phyloP scores from a whole-genome alignment of 371 early-diverging fungal genomes.

The Mortierella sp. region DNA sequence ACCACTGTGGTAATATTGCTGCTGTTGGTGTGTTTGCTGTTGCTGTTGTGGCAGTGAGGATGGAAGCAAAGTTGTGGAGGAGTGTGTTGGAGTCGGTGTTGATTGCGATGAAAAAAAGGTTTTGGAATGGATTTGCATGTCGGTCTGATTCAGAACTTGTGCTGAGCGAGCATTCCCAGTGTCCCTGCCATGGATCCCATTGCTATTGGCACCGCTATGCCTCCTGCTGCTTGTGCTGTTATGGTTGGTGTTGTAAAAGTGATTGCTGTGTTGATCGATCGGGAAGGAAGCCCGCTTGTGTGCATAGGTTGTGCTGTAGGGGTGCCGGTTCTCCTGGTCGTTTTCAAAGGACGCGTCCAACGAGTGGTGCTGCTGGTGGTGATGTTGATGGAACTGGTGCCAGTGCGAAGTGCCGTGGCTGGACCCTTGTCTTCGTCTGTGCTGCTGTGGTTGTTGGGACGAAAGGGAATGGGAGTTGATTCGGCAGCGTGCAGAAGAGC shows the following conservation, averaged over 20 bases:
- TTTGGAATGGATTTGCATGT: constrained; percentile 33
- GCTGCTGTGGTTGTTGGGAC: constrained; percentile 27
- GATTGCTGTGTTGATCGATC: constrained; percentile 7
- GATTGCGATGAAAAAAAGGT: constrained; percentile 18
- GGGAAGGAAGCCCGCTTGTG: constrained; percentile 28
- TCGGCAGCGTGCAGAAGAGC: constrained; percentile 1
- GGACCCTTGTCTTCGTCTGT: constrained; percentile 25
- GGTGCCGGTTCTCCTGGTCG: constrained; percentile 12
- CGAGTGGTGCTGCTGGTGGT: constrained; percentile 12
- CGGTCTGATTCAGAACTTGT: constrained; percentile 32
- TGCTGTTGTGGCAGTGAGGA: constrained; percentile 5
- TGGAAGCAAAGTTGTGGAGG: background rate
- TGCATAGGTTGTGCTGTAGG: background rate
- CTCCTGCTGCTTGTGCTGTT: background rate
- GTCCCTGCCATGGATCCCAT: constrained; percentile 18
- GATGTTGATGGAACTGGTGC: constrained; percentile 47
- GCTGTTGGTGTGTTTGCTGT: constrained; percentile 7
- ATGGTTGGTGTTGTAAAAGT: background rate
- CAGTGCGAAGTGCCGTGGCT: constrained; percentile 31
- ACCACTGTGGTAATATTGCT: too few relatives aligned
- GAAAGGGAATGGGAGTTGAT: constrained; percentile 12
- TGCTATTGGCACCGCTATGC: background rate
- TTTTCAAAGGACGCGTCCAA: constrained; percentile 23
- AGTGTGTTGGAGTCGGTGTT: constrained; percentile 18
- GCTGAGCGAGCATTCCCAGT: constrained; percentile 24